Evolutionary conservation across 208 protist genomes (phyloP), one percentile per base, ranked within the genome.

Genomic region (Strigomonas culicis): DNA sequence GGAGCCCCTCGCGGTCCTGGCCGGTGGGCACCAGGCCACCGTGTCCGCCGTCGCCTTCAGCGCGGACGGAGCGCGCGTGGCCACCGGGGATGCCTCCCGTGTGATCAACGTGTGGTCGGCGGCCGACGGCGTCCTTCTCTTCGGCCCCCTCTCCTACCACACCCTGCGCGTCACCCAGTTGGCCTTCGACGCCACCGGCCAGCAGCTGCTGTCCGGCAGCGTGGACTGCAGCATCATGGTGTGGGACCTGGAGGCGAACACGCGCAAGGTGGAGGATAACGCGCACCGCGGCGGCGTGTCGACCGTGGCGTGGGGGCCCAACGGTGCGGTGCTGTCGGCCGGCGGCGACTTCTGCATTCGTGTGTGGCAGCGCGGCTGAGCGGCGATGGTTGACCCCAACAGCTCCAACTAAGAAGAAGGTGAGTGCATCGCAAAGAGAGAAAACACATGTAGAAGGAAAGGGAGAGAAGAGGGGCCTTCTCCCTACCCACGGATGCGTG

Each of bases 21-120:
- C 25, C 2, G 36, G 36, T 6, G 13, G 13, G n/a, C 75, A 79
- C 57, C 63, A 53, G 4, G 63, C 60, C 4, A 30, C 64, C 15
- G 70, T 80, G 3, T 53, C 63, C 6, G 71, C 73, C 27, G 47
- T 82, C n/a, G 74, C 58, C 4, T 19, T 60, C 34, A 46, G 30
- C 28, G 39, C 31, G 19, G 56, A 60, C 34, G 56, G 31, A 4
- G 46, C 56, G 1, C 50, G 66, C 31, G 55, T 80, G 0, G 79
- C 67, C 25, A 73, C 73, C 15, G 77, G 73, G 17, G 73, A 79
- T 53, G 52, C 63, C 4, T 39, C 22, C 21, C 47, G 70, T 46
- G 77, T 71, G 32, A 76, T 84, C 36, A 69, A 72, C 64, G 73
- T 79, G n/a, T 79, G 77, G 73, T 78, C 70, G 8, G 43, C 57